Conservation (phyloP, 2,329 filamentous ascomycete genomes). For the Orbilia quercus region DNA sequence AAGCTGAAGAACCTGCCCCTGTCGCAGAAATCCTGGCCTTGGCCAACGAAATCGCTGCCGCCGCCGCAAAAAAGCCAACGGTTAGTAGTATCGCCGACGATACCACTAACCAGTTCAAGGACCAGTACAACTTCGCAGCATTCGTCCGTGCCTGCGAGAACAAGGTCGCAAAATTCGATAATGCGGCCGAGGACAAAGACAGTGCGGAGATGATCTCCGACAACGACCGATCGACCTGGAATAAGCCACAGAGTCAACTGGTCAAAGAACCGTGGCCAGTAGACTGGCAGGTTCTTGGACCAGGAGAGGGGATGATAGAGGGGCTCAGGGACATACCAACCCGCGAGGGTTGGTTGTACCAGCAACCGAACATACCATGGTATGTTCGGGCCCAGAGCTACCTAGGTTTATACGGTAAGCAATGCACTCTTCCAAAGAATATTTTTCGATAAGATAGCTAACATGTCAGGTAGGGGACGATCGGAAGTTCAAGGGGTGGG, state of each 20-base stretch:
- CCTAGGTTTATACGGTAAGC: slow-evolving; percentile 37
- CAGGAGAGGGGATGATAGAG: slow-evolving; percentile 30
- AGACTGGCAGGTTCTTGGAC: slow-evolving; percentile 30
- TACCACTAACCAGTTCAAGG: slow-evolving; percentile 7
- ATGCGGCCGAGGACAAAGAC: slow-evolving; percentile 29
- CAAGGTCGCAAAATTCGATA: slow-evolving; percentile 29
- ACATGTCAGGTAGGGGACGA: slow-evolving; percentile 18
- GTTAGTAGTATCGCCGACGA: background rate
- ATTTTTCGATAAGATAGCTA: slow-evolving; percentile 4
- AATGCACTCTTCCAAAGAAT: background rate
- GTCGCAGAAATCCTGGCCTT: slow-evolving; percentile 26
- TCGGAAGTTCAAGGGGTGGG: slow-evolving; percentile 38
- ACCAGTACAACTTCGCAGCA: slow-evolving; percentile 44
- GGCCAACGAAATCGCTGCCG: background rate
- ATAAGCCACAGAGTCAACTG: slow-evolving; percentile 24
- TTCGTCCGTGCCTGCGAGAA: slow-evolving; percentile 31
- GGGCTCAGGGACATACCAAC: slow-evolving; percentile 33
- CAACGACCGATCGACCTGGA: slow-evolving; percentile 44
- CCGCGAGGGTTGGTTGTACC: slow-evolving; percentile 44
- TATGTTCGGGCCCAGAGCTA: slow-evolving; percentile 35
- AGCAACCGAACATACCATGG: slow-evolving; percentile 37
- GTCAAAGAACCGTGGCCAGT: slow-evolving; percentile 38
- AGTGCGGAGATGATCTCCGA: slow-evolving; percentile 33
- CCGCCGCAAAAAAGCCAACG: background rate
- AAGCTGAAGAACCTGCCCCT: slow-evolving; percentile 20